phyloP scores from a whole-genome alignment of 805 yeast genomes.

The Jamesozyma piceae region DNA sequence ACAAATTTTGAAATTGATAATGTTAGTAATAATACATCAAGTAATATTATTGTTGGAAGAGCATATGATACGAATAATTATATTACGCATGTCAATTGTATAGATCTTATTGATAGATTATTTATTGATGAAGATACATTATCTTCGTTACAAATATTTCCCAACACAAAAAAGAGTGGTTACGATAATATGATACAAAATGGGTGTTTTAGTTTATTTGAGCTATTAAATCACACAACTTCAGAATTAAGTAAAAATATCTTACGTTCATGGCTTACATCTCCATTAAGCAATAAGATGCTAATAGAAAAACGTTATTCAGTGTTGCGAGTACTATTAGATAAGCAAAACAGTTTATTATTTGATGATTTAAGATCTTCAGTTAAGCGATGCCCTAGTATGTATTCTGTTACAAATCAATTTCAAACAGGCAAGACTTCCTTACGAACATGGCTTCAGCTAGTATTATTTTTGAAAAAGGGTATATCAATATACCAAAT shows the following conservation, averaged over 20 bases:
- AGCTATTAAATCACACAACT: slow-evolving; percentile 15
- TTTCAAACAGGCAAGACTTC: slow-evolving; percentile 24
- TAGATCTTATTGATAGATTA: slow-evolving; percentile 10
- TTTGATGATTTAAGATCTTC: slow-evolving; percentile 15
- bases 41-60: neutral
- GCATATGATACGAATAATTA: too few relatives aligned
- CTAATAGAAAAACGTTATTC: slow-evolving; percentile 27
- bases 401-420: slow-evolving; percentile 14
- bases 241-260: slow-evolving; percentile 27
- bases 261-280: slow-evolving; percentile 29
- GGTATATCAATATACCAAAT: slow-evolving; percentile 11
- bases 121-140: slow-evolving; percentile 23
- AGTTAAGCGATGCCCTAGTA: slow-evolving; percentile 27
- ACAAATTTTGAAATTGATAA: neutral
- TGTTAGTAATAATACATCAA: neutral
- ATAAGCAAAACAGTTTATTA: slow-evolving; percentile 12
- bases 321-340: slow-evolving; percentile 21
- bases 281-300: slow-evolving; percentile 28
- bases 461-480: slow-evolving; percentile 19
- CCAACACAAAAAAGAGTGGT: slow-evolving; percentile 8
- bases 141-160: slow-evolving; percentile 20
- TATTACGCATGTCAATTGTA: neutral
- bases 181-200: slow-evolving; percentile 9
- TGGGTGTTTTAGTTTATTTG: slow-evolving; percentile 16
- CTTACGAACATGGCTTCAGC: slow-evolving; percentile 25